Conservation (phyloP, 2,329 filamentous ascomycete genomes). For the Zarea fungicola region DNA sequence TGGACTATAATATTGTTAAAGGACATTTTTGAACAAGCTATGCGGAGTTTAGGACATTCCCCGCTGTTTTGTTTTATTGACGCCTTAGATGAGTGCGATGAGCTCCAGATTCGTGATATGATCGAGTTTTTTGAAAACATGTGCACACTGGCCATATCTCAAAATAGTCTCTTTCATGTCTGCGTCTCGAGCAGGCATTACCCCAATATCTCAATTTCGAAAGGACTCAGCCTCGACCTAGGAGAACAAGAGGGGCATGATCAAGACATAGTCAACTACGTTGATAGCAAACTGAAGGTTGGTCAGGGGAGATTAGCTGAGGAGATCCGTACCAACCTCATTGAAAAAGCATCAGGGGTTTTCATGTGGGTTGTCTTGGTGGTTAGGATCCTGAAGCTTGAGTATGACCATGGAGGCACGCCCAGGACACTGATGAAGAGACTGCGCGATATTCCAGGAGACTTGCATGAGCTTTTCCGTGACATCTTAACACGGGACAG, state of each 20-base stretch:
- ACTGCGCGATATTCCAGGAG: constrained; percentile 31
- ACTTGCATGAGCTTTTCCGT: constrained; percentile 43
- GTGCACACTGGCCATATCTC: constrained; percentile 20
- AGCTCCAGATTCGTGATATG: constrained; percentile 36
- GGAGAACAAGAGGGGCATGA: constrained; percentile 23
- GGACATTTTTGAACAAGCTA: background rate
- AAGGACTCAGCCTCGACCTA: constrained; percentile 21
- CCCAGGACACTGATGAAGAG: constrained; percentile 19
- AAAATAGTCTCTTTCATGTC: constrained; percentile 21
- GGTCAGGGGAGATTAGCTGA: fast-evolving
- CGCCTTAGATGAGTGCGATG: constrained; percentile 45
- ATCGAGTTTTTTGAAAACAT: constrained; percentile 36
- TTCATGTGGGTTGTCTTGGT: constrained; percentile 43
- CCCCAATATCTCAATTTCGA: constrained; percentile 33
- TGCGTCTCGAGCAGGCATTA: constrained; percentile 46
- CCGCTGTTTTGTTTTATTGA: constrained; percentile 29
- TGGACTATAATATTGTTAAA: background rate
- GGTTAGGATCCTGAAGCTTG: constrained; percentile 31
- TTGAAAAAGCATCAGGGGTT: constrained; percentile 33
- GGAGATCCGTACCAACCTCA: constrained; percentile 19
- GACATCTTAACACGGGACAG: constrained; percentile 45
- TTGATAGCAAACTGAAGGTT: constrained; percentile 11
- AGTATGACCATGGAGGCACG: constrained; percentile 23
- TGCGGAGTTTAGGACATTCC: background rate
- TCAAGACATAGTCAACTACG: constrained; percentile 21